Base-by-base conservation (phyloP, 208 protist species). In the Trypanosomatidae sp. region DNA sequence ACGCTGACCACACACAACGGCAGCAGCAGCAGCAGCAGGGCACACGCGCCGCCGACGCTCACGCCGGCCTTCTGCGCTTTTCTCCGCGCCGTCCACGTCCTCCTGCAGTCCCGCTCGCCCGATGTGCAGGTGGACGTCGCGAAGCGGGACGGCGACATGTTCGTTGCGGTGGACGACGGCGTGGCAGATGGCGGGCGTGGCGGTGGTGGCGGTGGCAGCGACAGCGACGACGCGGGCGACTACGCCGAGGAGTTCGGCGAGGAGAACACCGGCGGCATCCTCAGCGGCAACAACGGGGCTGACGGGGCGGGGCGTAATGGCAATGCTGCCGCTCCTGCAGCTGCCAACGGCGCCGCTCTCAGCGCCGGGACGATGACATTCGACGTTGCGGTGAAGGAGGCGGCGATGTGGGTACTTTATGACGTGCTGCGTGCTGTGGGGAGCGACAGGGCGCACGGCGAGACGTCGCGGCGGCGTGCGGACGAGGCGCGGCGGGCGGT, bases 381-480 rank as follows among this genome's bases (percentile, higher is more conserved):
- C 47, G 84, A 89, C 59, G 74, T 89, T n/a, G 78, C 84, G 13
- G 79, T 79, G 28, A 89, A 89, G 74, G 75, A 77, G 68, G 76
- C 74, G 39, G 76, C 76, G 41, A 69, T 86, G 72, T 76, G 81
- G 70, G 71, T 86, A 36, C 64, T 89, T 47, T 78, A 76, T 41
- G 62, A 49, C 22, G 73, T 80, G 15, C 59, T 83, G 68, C 66
- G 66, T 9, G 47, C 56, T 43, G 15, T 7, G 59, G n/a, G 36
- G 59, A 36, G 12, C 65, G 58, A 66, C 60, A n/a, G 46, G 15
- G 25, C 33, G n/a, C 39, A 19, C n/a, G 30, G 25, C n/a, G n/a
- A n/a, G n/a, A n/a, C n/a, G 49, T 33, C 4, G 25, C 17, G 41
- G 44, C 25, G 33, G 17, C 64, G n/a, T n/a, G 62, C 15, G 12